phyloP scores from a whole-genome alignment of 2,329 filamentous ascomycete genomes.

The Ophiognomonia clavigignenti-juglandacearum region DNA sequence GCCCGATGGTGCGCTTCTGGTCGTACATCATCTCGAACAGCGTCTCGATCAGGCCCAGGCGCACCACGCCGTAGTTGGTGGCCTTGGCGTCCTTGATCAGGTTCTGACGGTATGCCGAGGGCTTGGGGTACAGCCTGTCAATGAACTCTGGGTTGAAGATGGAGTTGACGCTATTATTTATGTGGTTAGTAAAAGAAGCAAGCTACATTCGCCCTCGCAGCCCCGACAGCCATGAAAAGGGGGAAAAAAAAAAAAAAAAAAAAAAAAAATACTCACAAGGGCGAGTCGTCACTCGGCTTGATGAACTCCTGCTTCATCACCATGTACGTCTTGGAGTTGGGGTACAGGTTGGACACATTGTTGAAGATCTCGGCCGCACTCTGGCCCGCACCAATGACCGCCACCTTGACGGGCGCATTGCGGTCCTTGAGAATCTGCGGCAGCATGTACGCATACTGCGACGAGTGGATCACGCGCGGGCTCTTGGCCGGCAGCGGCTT shows the following conservation, averaged over 20 bases:
- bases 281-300: constrained; percentile 89
- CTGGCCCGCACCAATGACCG: constrained; percentile 84
- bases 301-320: constrained; percentile 81
- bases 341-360: constrained; percentile 77
- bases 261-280: constrained; percentile 67
- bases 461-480: constrained; percentile 79
- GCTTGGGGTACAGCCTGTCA: constrained; percentile 67
- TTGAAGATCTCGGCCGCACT: constrained; percentile 94
- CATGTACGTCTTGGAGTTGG: constrained; percentile 71
- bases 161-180: constrained; percentile 71
- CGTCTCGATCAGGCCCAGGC: constrained; percentile 82
- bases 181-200: too few species aligned
- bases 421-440: constrained; percentile 53
- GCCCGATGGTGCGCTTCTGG: constrained; percentile 66
- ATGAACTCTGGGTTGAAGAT: constrained; percentile 90
- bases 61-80: constrained; percentile 94
- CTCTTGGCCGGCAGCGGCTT: constrained; percentile 63
- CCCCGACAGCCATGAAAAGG: too few species aligned
- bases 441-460: constrained; percentile 68
- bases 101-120: constrained; percentile 55
- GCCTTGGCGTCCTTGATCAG: constrained; percentile 66
- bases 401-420: constrained; percentile 63
- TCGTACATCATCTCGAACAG: constrained; percentile 86
- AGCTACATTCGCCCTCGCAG: too few species aligned
- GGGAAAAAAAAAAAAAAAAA: too few species aligned